These are phyloP conservation scores for Dioscorea dumetorum DNA, from an alignment of 106 monocot species.

Conservation along the genomic window DNA sequence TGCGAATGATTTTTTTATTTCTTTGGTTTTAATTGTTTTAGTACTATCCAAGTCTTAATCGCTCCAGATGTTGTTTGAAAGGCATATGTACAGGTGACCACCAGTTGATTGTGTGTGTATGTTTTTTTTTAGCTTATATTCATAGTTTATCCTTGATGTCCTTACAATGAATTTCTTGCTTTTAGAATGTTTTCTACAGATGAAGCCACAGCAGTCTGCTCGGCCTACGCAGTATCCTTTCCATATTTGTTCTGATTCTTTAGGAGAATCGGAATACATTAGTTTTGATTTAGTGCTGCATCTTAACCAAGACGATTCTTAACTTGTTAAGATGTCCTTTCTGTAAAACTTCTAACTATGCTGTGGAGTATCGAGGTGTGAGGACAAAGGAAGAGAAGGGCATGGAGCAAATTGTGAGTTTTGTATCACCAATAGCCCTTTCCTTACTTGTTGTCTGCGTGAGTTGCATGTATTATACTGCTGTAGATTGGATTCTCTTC, in stretches of 20 bases:
- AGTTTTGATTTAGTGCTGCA: neutral
- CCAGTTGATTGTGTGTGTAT: neutral
- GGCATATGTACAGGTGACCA: constrained; percentile 84
- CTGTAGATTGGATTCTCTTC: neutral
- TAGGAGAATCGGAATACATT: neutral
- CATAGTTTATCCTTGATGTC: neutral
- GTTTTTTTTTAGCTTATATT: neutral
- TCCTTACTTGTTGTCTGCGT: neutral
- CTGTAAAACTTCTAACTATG: constrained; percentile 84
- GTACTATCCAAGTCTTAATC: constrained; percentile 94
- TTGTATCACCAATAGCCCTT: constrained; percentile 1
- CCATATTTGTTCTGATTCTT: neutral
- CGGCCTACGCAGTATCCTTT: constrained; percentile 91
- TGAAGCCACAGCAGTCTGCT: constrained; percentile 68
- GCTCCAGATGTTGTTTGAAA: constrained; percentile 93
- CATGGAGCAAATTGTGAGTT: constrained; percentile 76
- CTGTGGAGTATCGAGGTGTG: constrained; percentile 77
- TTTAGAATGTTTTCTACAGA: constrained; percentile 95
- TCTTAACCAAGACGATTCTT: constrained; percentile 14
- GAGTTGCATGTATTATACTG: neutral
- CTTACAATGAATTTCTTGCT: constrained; percentile 1
- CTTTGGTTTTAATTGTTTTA: constrained; percentile 6
- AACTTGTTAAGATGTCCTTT: constrained; percentile 70
- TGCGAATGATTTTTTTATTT: neutral
- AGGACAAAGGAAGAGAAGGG: constrained; percentile 84